Base-by-base conservation (phyloP, 441 rosid genomes). In the Adansonia rubrostipa region DNA sequence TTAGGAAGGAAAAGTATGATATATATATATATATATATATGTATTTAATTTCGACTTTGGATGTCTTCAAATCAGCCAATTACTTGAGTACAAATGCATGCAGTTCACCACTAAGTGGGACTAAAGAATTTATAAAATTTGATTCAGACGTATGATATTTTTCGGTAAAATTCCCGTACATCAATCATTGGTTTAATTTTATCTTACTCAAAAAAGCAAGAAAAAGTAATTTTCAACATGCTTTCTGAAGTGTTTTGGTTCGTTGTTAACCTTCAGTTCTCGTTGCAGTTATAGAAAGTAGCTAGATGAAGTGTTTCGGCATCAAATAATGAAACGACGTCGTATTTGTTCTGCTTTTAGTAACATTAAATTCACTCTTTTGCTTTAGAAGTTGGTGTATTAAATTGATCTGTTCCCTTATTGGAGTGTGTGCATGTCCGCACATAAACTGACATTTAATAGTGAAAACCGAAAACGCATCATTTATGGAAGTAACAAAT, bases 191-290 rank as follows among this genome's bases (percentile, higher is more conserved):
- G 44, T 20, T 54, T 36, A 24, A 45, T 9, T 44, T 13, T 74
- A 14, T 15, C 47, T 28, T 47, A 33, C 33, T 15, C 33, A 33
- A 50, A 62, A 64, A 75, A 72, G 50, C 50, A 61, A 28, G 50
- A 47, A 45, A 72, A 72, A 71, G 45, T 51, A 20, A 36, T 58
- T 58, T 44, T 61, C 42, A 48, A 60, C 77, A 15, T 75, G 57
- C 44, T 15, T 33, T 63, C 20, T 50, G 78, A 53, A n/a, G 14
- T 9, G 9, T 62, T 62, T 24, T 75, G 69, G 45, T 63, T 61
- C n/a, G 6, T 63, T 63, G 71, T 75, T 33, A 63, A 64, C 50
- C 42, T 28, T 51, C 19, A 48, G 17, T 75, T 75, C 1, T 9
- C 5, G 63, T 28, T 71, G n/a, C 2, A 53, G 28, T 33, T 50